phyloP scores from a whole-genome alignment of 306 rosid species.

The Cercis canadensis region DNA sequence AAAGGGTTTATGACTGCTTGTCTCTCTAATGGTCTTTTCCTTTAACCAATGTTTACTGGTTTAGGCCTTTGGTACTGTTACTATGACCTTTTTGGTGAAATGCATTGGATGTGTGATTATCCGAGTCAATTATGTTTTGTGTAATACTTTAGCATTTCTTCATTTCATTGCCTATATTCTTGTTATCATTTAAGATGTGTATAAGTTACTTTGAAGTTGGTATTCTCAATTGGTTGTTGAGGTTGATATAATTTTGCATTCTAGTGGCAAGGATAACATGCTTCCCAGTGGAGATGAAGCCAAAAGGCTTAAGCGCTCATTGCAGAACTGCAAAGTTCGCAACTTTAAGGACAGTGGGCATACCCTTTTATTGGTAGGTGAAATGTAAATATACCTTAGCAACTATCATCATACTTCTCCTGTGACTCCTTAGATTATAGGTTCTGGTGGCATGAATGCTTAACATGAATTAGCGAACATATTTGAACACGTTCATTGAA shows the following conservation, averaged over 20 bases:
- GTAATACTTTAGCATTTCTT: slow-evolving; percentile 19
- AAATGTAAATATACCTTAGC: slow-evolving; percentile 19
- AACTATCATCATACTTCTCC: slow-evolving; percentile 9
- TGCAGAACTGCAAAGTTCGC: slow-evolving; percentile 71
- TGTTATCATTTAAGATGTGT: slow-evolving; percentile 9
- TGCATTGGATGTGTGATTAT: slow-evolving; percentile 2
- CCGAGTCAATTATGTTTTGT: slow-evolving; percentile 1
- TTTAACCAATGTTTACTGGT: background rate
- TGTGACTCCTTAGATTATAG: no score
- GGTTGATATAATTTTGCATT: slow-evolving; percentile 45
- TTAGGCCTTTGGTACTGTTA: background rate
- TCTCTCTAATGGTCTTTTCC: background rate
- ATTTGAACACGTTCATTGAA: no score
- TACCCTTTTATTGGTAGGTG: slow-evolving; percentile 89
- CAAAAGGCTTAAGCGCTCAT: slow-evolving; percentile 52
- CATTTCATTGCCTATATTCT: slow-evolving; percentile 12
- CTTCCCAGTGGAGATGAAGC: slow-evolving; percentile 91
- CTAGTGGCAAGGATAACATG: slow-evolving; percentile 89
- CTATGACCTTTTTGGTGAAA: background rate
- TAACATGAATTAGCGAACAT: no score
- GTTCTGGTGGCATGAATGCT: no score
- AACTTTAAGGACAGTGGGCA: slow-evolving; percentile 82
- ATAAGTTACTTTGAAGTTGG: slow-evolving; percentile 34
- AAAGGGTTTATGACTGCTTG: no score
- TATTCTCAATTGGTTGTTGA: slow-evolving; percentile 18